Conservation (phyloP, 345 rosid genomes). For the Aquilaria sinensis region DNA sequence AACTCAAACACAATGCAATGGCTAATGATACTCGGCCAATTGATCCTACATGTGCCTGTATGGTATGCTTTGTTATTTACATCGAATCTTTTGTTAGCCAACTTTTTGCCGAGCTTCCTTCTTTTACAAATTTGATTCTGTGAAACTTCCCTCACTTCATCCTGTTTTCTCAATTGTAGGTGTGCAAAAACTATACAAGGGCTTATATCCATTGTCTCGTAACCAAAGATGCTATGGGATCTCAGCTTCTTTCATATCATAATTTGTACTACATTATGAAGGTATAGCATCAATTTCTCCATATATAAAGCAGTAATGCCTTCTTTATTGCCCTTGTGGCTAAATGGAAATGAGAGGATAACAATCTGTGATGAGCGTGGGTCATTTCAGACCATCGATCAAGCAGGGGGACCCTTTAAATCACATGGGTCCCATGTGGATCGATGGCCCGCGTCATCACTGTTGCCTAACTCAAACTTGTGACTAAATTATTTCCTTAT, state of each 20-base stretch:
- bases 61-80: slow-evolving; percentile 32
- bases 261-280: slow-evolving; percentile 68
- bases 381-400: too few species aligned
- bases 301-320: slow-evolving; percentile 8
- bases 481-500: slow-evolving; percentile 4
- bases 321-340: not conserved
- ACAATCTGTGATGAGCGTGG: too few species aligned
- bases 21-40: slow-evolving; percentile 58
- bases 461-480: too few species aligned
- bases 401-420: too few species aligned
- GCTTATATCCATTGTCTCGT: slow-evolving; percentile 74
- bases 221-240: slow-evolving; percentile 78
- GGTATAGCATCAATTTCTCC: slow-evolving; percentile 21
- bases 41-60: slow-evolving; percentile 65
- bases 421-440: too few species aligned
- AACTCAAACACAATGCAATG: slow-evolving; percentile 64
- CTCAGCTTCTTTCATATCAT: slow-evolving; percentile 76
- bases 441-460: too few species aligned
- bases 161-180: slow-evolving; percentile 29
- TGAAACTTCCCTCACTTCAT: not conserved
- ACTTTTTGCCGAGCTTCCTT: too few species aligned
- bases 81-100: not conserved
- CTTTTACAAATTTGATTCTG: not conserved
- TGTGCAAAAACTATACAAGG: slow-evolving; percentile 72
- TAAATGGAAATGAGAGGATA: too few species aligned